Evolutionary conservation across 305 asterid species (phyloP), one percentile per base, ranked within the genome.

Genomic region (Galium porrigens): DNA sequence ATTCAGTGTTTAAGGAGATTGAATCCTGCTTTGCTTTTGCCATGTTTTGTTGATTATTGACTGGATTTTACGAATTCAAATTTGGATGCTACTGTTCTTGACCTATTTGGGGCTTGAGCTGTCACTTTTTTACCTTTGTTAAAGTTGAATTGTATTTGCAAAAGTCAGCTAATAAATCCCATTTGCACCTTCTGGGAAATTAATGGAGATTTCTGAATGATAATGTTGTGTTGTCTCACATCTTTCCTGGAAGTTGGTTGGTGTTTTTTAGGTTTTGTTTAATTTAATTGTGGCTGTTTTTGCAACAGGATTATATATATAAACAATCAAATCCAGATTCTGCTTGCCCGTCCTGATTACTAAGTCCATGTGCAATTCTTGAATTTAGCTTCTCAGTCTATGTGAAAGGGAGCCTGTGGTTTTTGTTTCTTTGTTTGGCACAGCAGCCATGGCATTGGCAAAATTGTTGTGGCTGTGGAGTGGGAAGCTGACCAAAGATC

Each of bases 391-490:
- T 27, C 58, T 37, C 49, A 68, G 54, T 55, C 46, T 49, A 27
- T 64, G 48, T 34, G 37, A 34, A 20, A 53, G 29, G 58, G 61
- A 36, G 14, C 44, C 52, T 34, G 33, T 52, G 67, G 73, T 34
- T 52, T 64, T 37, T 33, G 57, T 34, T 36, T 27, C 69, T 64
- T 37, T 33, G 57, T 34, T 30, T 27, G 71, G 63, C n/a, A 78
- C 76, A 82, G 9, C 17, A 51, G 71, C 83, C 27, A 20, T 78
- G 46, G 75, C 80, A 52, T 74, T 81, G 12, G 65, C 72, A 27
- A 69, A 73, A 41, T 25, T 78, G 15, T 73, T 79, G 81, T 75
- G 77, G 79, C 66, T 61, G 25, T 74, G 81, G 80, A 61, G 85
- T 71, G 77, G 79, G 58, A 81, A 75, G 72, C 72, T 73, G 70